Evolutionary conservation across 75 land plant genomes (phyloP), one percentile per base, ranked within the genome.

Genomic region (Isoetes taiwanensis): DNA sequence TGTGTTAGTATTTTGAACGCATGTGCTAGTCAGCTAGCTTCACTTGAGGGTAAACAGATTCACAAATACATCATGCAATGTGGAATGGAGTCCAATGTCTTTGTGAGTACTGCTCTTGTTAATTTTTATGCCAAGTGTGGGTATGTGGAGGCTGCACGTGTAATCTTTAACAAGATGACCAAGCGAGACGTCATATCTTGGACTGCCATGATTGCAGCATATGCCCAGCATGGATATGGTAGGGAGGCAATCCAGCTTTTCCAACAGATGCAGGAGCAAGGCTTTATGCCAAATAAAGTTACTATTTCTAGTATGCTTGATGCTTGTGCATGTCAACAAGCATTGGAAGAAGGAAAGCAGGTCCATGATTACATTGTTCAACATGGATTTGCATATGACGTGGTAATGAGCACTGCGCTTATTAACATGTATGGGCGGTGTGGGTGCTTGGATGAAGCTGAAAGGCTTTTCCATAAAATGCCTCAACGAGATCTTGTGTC

Each of bases 121-220:
- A 76, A 73, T 52, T 75, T 80, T 80, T 84, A 84, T 38, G 73
- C 84, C 11, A 77, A 69, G 42, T 78, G 76, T 62, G 88, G 88
- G 4, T 66, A 68, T 40, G 41, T 84, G 58, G 66, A 72, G 2
- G 78, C 69, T 48, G 73, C 84, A 3, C 23, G 46, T 0, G 68
- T 32, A 41, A 63, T 71, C 6, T 84, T 84, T 35, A 2, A 28
- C 17, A 74, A 66, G 40, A 42, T 57, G 24, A 30, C 34, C 25
- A 46, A 27, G 23, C 17, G 42, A 2, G 76, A 84, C 48, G 37
- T 59, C 21, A 81, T 84, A 11, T 34, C 59, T 1, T 80, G 81
- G 84, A 84, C 64, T 33, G 57, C 84, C 0, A 78, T 80, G 81
- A 74, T 84, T 58, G 60, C 76, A 1, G 88, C 74, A 38, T 80